Evolutionary conservation across 257 asterid species (phyloP).

Genomic region (Nyctanthes arbortristis): DNA sequence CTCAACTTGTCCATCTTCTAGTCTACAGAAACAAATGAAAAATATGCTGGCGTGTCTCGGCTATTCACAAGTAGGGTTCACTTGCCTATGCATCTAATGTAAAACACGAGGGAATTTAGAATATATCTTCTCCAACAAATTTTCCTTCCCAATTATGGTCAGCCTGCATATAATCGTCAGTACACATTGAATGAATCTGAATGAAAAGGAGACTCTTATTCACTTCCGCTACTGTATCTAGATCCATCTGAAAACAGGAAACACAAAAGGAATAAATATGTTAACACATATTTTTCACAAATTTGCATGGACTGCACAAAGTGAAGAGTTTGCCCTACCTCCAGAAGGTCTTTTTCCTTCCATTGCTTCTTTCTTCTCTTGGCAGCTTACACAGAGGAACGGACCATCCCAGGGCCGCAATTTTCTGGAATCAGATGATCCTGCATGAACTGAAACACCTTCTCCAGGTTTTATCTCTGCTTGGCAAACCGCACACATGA

Average conservation of each 20-base stretch:
- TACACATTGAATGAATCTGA: constrained; percentile 18
- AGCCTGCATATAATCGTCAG: constrained; percentile 28
- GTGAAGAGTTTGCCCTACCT: constrained; percentile 43
- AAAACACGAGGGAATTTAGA: constrained; percentile 11
- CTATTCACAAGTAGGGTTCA: constrained; percentile 53
- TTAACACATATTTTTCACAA: constrained; percentile 9
- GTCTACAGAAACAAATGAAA: constrained; percentile 29
- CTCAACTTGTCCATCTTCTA: constrained; percentile 40
- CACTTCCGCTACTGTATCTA: constrained; percentile 79
- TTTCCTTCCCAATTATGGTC: constrained; percentile 39
- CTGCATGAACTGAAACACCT: constrained; percentile 81
- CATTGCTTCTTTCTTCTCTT: constrained; percentile 96
- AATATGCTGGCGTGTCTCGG: constrained; percentile 32
- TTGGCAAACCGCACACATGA: constrained; percentile 95
- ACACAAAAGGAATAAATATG: constrained; percentile 21
- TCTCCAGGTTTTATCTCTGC: constrained; percentile 88
- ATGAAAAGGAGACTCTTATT: constrained; percentile 39
- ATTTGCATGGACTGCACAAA: constrained; percentile 6
- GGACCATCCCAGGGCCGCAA: constrained; percentile 99
- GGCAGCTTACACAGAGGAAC: constrained; percentile 91
- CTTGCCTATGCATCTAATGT: constrained; percentile 30
- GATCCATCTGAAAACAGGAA: constrained; percentile 49
- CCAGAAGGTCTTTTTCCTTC: constrained; percentile 85
- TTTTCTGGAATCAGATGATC: constrained; percentile 51
- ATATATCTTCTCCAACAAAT: constrained; percentile 28